phyloP scores from a whole-genome alignment of 768 basidiomycete species.

The Serendipita sp. region DNA sequence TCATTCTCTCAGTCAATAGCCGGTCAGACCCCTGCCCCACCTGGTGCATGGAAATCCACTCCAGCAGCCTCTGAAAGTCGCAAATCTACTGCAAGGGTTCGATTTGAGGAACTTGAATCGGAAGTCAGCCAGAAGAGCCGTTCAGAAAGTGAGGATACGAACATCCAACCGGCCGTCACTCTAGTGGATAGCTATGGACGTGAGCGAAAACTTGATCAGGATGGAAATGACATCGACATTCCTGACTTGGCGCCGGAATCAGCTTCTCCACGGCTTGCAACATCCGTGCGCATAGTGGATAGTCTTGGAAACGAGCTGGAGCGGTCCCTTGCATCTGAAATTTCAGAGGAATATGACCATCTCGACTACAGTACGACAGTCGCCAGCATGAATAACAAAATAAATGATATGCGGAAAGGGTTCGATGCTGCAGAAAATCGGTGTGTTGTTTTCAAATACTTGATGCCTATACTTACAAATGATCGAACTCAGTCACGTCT shows the following conservation, averaged over 20 bases:
- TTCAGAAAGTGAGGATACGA: background rate
- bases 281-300: background rate
- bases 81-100: background rate
- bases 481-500: background rate
- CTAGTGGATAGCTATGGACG: constrained; percentile 2
- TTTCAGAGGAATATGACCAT: background rate
- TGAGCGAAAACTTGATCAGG: background rate
- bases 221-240: background rate
- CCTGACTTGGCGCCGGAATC: background rate
- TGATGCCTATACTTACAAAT: background rate
- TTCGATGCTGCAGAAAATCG: background rate
- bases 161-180: background rate
- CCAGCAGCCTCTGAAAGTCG: background rate
- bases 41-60: background rate
- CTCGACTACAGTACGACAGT: background rate
- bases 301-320: constrained; percentile 4
- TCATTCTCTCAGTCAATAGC: background rate
- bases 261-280: background rate
- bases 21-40: background rate
- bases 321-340: background rate
- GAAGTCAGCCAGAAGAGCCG: background rate
- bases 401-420: background rate
- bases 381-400: background rate
- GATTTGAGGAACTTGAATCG: background rate
- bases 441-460: background rate